Evolutionary conservation across 2,329 filamentous ascomycete genomes (phyloP).

Genomic region (Ophiostoma montium): DNA sequence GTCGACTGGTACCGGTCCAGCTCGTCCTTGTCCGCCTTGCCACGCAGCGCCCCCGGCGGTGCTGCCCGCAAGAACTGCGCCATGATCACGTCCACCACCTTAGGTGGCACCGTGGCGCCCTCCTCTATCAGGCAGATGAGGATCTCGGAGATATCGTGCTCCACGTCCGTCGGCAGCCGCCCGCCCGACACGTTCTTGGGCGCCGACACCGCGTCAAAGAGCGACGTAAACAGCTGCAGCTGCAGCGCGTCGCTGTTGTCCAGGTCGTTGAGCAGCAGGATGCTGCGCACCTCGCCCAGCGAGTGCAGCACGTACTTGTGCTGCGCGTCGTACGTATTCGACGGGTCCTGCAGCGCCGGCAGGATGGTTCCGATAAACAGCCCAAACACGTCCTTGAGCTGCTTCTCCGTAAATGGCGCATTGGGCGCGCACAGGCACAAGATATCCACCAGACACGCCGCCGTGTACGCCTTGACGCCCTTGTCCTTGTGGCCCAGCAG

Average conservation of each 20-base stretch:
- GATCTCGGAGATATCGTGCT: slow-evolving; percentile 80
- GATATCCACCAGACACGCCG: slow-evolving; percentile 85
- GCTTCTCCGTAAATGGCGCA: slow-evolving; percentile 79
- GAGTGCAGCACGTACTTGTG: slow-evolving; percentile 85
- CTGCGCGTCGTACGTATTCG: slow-evolving; percentile 81
- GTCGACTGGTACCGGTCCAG: slow-evolving; percentile 68
- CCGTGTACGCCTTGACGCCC: slow-evolving; percentile 78
- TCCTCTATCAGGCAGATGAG: slow-evolving; percentile 81
- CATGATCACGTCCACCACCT: slow-evolving; percentile 84
- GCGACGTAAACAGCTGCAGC: slow-evolving; percentile 66
- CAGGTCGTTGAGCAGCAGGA: slow-evolving; percentile 80
- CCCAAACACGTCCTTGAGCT: slow-evolving; percentile 93
- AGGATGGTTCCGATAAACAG: slow-evolving; percentile 75
- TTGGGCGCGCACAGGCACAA: slow-evolving; percentile 85
- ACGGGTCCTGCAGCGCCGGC: slow-evolving; percentile 71
- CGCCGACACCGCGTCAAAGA: slow-evolving; percentile 84
- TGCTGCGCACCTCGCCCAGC: slow-evolving; percentile 84
- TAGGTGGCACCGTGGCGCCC: slow-evolving; percentile 57
- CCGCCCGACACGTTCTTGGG: slow-evolving; percentile 64
- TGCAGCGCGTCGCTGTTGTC: slow-evolving; percentile 69
- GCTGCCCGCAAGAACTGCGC: slow-evolving; percentile 89
- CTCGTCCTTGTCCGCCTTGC: slow-evolving; percentile 36
- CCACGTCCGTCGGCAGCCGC: slow-evolving; percentile 80
- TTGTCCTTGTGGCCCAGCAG: slow-evolving; percentile 84
- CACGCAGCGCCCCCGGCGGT: slow-evolving; percentile 48